Base-by-base conservation (phyloP, 345 rosid genomes). In the Firmiana major region DNA sequence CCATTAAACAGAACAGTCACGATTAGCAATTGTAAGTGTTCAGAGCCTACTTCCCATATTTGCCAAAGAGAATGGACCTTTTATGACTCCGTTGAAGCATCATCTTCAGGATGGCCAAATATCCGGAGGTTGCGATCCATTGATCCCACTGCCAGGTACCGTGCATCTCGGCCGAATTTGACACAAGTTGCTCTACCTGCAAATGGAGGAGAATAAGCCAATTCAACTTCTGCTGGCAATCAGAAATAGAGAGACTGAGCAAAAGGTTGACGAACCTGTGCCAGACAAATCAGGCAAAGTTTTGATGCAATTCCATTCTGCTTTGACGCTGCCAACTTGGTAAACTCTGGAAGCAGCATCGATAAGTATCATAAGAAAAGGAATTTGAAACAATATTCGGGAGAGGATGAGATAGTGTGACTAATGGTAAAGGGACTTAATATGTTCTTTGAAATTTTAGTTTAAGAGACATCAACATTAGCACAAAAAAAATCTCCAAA, bases 261-360 rank as follows among this genome's bases (percentile, higher is more conserved):
- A 70, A 22, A 46, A 49, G 40, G 58, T 28, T 5, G 67, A 42
- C 60, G 64, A 72, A 96, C 98, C 97, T 83, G 95, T 92, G 85
- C 99, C 99, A 0, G 99, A 96, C 64, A 96, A 89, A 84, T 96
- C 99, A n/a, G 97, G 98, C 53, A 93, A 86, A 28, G 94, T 87
- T 85, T 88, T 96, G 76, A 96, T 75, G 66, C 93, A 87, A 84
- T 89, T 91, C 99, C 99, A 96, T 8, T 96, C 99, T 31, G 97
- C 88, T 85, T 91, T 93, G 49, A 96, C 99, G 79, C 90, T 92
- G 22, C 92, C 98, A 21, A 91, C 94, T 86, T 96, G 98, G 83
- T 88, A 92, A 38, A 96, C 81, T 82, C 99, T 93, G 86, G 75
- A 79, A 66, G 49, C 77, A 70, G 71, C 77, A 17, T 63, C 58